phyloP scores from a whole-genome alignment of 2,329 filamentous ascomycete genomes.

The Apiospora malaysiana region DNA sequence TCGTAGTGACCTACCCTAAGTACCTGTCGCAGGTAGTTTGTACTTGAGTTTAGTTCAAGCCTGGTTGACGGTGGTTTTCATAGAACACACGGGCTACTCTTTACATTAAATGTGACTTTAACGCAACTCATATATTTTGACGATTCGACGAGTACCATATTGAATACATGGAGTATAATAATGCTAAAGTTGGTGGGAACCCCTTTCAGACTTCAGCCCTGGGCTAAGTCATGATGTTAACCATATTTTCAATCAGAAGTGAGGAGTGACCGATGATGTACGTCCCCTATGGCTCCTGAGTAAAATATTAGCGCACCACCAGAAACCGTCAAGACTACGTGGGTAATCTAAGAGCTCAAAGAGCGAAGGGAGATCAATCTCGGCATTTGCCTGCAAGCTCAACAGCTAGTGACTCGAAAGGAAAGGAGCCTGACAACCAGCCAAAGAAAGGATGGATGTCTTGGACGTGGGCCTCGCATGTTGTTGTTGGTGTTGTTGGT shows the following conservation, averaged over 20 bases:
- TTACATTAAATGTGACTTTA: too few species aligned
- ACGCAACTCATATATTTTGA: too few species aligned
- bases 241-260: too few species aligned
- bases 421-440: background rate
- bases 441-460: background rate
- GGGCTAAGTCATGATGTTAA: too few species aligned
- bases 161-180: too few species aligned
- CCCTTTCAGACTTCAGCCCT: too few species aligned
- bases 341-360: background rate
- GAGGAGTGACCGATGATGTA: too few species aligned
- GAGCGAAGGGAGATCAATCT: background rate
- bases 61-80: too few species aligned
- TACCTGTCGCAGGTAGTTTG: background rate
- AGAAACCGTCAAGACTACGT: background rate
- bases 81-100: too few species aligned
- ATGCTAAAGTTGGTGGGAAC: too few species aligned
- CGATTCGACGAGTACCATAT: too few species aligned
- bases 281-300: background rate
- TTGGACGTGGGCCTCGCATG: background rate
- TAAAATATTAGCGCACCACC: background rate
- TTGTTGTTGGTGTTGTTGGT: background rate
- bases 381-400: slow-evolving; percentile 4
- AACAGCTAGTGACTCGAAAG: background rate
- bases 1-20: too few species aligned
- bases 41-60: background rate